phyloP scores from a whole-genome alignment of 768 basidiomycete species.

The Porpolomopsis calyptriformis region DNA sequence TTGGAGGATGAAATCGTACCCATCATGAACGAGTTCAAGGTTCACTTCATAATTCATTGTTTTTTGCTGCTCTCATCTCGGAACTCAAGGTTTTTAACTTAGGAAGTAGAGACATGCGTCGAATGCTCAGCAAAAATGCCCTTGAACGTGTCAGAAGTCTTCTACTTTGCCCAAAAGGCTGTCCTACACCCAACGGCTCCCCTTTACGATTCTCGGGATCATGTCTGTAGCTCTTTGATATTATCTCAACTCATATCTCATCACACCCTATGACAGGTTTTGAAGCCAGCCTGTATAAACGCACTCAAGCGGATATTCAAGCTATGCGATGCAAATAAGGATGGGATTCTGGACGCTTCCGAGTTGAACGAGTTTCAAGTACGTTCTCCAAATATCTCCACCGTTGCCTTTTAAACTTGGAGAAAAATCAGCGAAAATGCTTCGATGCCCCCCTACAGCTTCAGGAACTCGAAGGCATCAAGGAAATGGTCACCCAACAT shows the following conservation, averaged over 20 bases:
- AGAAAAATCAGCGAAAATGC: slow-evolving; percentile 64
- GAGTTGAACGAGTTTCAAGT: slow-evolving; percentile 98
- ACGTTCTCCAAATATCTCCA: slow-evolving; percentile 11
- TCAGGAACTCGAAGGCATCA: slow-evolving; percentile 94
- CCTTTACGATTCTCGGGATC: slow-evolving; percentile 91
- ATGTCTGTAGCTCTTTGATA: slow-evolving; percentile 39
- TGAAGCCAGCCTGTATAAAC: slow-evolving; percentile 85
- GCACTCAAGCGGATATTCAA: slow-evolving; percentile 93
- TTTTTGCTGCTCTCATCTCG: slow-evolving; percentile 5
- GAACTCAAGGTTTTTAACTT: slow-evolving; percentile 6
- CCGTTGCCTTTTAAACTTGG: no score
- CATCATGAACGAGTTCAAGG: slow-evolving; percentile 99
- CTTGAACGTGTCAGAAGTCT: slow-evolving; percentile 90
- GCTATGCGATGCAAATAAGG: slow-evolving; percentile 89
- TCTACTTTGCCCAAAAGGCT: slow-evolving; percentile 98
- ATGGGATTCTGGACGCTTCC: slow-evolving; percentile 77
- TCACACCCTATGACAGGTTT: slow-evolving; percentile 38
- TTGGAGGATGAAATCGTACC: slow-evolving; percentile 91
- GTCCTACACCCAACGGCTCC: slow-evolving; percentile 96
- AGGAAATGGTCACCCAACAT: slow-evolving; percentile 77
- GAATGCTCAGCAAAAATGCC: slow-evolving; percentile 91
- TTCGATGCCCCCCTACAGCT: slow-evolving; percentile 87
- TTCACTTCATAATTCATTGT: slow-evolving; percentile 18
- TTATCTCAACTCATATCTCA: slow-evolving; percentile 6
- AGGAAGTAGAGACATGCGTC: slow-evolving; percentile 99